These are phyloP conservation scores for Rhizopus microsporus DNA, from an alignment of 371 early-diverging fungal genomes.

Conservation along the genomic window DNA sequence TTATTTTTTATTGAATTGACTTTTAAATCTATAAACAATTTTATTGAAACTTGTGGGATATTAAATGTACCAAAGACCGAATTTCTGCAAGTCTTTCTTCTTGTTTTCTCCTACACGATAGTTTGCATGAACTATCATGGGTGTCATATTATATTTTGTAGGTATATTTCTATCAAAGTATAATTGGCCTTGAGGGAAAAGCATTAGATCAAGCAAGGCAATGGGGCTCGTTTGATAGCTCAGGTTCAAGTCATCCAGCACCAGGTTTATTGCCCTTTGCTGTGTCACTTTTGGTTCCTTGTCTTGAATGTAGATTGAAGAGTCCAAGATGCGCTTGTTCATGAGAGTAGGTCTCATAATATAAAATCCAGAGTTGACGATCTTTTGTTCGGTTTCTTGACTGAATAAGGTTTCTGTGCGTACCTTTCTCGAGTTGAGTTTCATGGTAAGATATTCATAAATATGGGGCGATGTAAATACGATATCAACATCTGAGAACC, in stretches of 20 bases:
- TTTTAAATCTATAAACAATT: no score
- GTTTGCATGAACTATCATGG: constrained; percentile 53
- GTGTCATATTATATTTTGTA: constrained; percentile 36
- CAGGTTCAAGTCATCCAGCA: constrained; percentile 42
- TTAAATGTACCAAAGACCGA: constrained; percentile 49
- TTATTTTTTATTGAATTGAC: no score
- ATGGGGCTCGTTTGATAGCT: constrained; percentile 45
- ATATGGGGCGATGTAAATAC: constrained; percentile 46
- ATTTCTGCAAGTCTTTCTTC: constrained; percentile 43
- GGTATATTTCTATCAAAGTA: constrained; percentile 46
- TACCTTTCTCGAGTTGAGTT: constrained; percentile 29
- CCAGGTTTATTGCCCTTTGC: constrained; percentile 50
- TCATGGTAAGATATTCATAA: constrained; percentile 41
- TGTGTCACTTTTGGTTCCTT: constrained; percentile 48
- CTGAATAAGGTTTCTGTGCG: constrained; percentile 42
- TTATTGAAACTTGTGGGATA: neutral
- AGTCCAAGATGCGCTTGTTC: constrained; percentile 45
- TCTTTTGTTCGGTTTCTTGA: constrained; percentile 46
- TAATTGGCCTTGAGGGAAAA: constrained; percentile 51
- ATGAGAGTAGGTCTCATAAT: constrained; percentile 46
- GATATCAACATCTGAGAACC: constrained; percentile 56
- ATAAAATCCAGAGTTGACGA: constrained; percentile 52
- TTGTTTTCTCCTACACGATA: constrained; percentile 58
- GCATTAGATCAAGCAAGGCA: constrained; percentile 37
- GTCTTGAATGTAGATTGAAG: constrained; percentile 47